Conservation (phyloP, 805 yeast species). For the Spathaspora sp. region DNA sequence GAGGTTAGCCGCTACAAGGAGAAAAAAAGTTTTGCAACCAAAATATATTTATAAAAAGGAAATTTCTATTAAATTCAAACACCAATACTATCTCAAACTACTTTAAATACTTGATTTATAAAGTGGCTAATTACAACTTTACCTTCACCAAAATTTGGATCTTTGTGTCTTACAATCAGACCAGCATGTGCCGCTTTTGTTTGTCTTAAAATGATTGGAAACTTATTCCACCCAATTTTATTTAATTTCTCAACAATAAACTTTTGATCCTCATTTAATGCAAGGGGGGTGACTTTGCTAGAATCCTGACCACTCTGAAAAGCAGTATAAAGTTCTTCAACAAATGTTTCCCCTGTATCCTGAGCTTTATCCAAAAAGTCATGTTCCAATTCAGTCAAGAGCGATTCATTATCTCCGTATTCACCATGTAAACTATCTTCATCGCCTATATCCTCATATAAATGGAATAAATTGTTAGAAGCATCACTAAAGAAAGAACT, state of each 20-base stretch:
- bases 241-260: constrained; percentile 57
- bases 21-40: background rate
- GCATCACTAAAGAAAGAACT: constrained; percentile 22
- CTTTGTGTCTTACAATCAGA: constrained; percentile 61
- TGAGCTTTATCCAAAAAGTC: constrained; percentile 34
- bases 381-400: constrained; percentile 9
- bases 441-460: constrained; percentile 19
- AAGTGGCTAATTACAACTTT: constrained; percentile 64
- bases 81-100: background rate
- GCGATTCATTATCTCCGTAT: constrained; percentile 4
- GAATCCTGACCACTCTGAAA: constrained; percentile 21
- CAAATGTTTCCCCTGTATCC: constrained; percentile 60
- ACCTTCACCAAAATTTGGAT: constrained; percentile 61
- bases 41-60: background rate
- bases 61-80: background rate
- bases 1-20: background rate
- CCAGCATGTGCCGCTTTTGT: constrained; percentile 79
- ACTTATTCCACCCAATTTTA: constrained; percentile 61
- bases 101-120: constrained; percentile 35
- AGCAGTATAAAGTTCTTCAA: constrained; percentile 63
- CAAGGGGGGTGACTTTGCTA: constrained; percentile 5
- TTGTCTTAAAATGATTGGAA: constrained; percentile 62
- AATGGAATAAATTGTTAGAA: constrained; percentile 22
- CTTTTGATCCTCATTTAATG: constrained; percentile 40
- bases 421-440: constrained; percentile 4